Percentiles rank a stretch among this genome's conserved stretches.
Evolutionary conservation across 305 asterid genomes (phyloP).

Genomic region (Fraxinus sp.): DNA sequence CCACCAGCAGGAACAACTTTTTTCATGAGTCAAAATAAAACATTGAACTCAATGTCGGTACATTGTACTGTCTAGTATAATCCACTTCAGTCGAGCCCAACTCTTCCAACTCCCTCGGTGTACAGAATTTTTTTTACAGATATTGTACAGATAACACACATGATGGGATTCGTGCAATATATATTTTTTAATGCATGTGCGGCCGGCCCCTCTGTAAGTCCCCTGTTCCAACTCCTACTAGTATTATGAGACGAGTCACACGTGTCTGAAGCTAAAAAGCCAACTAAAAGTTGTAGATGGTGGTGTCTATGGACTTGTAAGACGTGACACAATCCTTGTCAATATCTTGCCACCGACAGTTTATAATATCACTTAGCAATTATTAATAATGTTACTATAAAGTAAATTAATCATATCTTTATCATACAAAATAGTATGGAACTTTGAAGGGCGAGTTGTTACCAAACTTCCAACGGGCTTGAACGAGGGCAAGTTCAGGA

Average conservation of each 20-base stretch:
- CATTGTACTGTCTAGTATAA: not conserved
- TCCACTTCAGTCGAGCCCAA: not conserved
- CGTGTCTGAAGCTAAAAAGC: conserved; percentile 25
- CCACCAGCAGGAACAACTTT: conserved; percentile 28
- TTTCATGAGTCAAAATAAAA: conserved; percentile 18
- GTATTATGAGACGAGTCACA: conserved; percentile 8
- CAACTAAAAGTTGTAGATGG: conserved; percentile 26
- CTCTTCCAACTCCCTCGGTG: too few relatives aligned
- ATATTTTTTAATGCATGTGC: too few relatives aligned
- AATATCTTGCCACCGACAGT: conserved; percentile 51
- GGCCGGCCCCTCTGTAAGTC: too few relatives aligned
- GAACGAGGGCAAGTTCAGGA: conserved; percentile 74
- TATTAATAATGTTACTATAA: conserved; percentile 7
- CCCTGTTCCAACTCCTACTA: not conserved
- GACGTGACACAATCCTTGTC: conserved; percentile 21
- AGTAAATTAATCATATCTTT: not conserved
- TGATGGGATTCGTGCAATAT: too few relatives aligned
- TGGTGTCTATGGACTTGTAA: conserved; percentile 5
- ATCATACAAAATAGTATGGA: not conserved
- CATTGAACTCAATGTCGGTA: not conserved
- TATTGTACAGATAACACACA: too few relatives aligned
- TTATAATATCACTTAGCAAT: conserved; percentile 4
- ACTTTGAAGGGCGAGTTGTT: conserved; percentile 1
- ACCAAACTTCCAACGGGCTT: conserved; percentile 96
- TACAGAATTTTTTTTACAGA: too few relatives aligned